These are phyloP conservation scores for Cryphonectria naterciae DNA, from an alignment of 2,329 filamentous ascomycete genomes.

Conservation along the genomic window DNA sequence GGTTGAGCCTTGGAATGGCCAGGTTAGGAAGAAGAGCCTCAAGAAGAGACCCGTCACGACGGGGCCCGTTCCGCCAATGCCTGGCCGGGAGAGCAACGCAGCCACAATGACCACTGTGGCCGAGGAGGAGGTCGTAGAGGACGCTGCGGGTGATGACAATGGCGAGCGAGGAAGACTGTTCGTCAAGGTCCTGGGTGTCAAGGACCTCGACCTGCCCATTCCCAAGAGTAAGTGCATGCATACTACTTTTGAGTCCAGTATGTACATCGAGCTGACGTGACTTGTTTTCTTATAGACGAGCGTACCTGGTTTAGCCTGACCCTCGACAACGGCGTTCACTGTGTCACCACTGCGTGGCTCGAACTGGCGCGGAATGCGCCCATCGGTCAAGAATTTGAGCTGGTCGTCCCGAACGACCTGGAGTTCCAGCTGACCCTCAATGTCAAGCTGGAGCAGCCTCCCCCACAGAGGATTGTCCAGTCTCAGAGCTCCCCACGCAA, in stretches of 20 bases:
- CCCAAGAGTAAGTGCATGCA: conserved; percentile 76
- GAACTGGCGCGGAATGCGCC: conserved; percentile 90
- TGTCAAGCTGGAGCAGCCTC: conserved; percentile 86
- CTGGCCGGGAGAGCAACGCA: conserved; percentile 84
- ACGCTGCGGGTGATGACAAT: conserved; percentile 70
- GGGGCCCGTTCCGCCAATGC: conserved; percentile 78
- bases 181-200: conserved; percentile 98
- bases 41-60: conserved; percentile 60
- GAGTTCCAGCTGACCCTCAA: conserved; percentile 98
- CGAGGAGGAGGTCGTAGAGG: conserved; percentile 67
- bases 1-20: conserved; percentile 94
- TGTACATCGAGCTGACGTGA: conserved; percentile 28
- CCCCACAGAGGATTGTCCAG: conserved; percentile 56
- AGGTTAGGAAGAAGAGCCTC: conserved; percentile 67
- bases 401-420: conserved; percentile 95
- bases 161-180: conserved; percentile 90
- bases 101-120: conserved; percentile 66
- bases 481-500: conserved; percentile 68
- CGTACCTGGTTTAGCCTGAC: conserved; percentile 94
- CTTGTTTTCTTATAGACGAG: conserved; percentile 63
- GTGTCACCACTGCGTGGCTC: conserved; percentile 94
- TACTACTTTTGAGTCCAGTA: background rate
- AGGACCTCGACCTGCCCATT: conserved; percentile 89
- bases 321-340: conserved; percentile 97
- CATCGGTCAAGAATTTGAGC: conserved; percentile 97